Conservation (phyloP, 2,329 filamentous ascomycete genomes). For the Orbilia javanica region DNA sequence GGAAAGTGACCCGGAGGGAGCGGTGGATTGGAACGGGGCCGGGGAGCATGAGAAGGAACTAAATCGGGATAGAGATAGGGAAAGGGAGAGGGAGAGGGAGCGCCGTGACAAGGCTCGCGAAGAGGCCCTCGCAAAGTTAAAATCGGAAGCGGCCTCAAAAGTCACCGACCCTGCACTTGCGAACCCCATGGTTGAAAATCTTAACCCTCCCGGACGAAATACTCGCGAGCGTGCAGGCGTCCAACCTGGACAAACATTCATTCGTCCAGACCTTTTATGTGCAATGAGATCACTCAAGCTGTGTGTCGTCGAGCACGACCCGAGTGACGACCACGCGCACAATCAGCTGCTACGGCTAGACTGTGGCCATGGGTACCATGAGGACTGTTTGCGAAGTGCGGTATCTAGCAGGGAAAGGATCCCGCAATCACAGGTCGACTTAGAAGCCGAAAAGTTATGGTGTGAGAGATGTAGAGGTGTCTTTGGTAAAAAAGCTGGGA, state of each 20-base stretch:
- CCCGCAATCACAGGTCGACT: slow-evolving; percentile 34
- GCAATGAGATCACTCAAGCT: slow-evolving; percentile 41
- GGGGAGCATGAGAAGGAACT: slow-evolving; percentile 6
- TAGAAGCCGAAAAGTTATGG: slow-evolving; percentile 55
- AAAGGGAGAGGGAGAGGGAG: slow-evolving; percentile 25
- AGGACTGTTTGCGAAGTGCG: slow-evolving; percentile 57
- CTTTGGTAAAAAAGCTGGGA: slow-evolving; percentile 54
- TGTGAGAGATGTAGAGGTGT: slow-evolving; percentile 47
- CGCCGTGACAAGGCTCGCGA: slow-evolving; percentile 32
- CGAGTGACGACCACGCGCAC: slow-evolving; percentile 32
- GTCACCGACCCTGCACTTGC: slow-evolving; percentile 44
- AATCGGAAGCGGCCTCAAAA: slow-evolving; percentile 21
- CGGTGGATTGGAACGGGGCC: slow-evolving; percentile 2
- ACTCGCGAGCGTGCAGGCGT: slow-evolving; percentile 45
- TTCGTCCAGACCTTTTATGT: slow-evolving; percentile 52
- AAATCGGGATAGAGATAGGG: slow-evolving; percentile 20
- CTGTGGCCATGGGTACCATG: slow-evolving; percentile 61
- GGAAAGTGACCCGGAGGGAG: slow-evolving; percentile 15
- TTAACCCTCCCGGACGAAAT: slow-evolving; percentile 22
- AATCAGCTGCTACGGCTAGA: slow-evolving; percentile 58
- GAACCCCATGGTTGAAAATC: slow-evolving; percentile 50
- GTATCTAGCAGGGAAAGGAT: slow-evolving; percentile 49
- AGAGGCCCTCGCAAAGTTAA: slow-evolving; percentile 6
- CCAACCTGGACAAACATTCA: slow-evolving; percentile 52
- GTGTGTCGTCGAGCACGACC: slow-evolving; percentile 45